Conservation (phyloP, 164 flowering plant species). For the Warburgia ugandensis region DNA sequence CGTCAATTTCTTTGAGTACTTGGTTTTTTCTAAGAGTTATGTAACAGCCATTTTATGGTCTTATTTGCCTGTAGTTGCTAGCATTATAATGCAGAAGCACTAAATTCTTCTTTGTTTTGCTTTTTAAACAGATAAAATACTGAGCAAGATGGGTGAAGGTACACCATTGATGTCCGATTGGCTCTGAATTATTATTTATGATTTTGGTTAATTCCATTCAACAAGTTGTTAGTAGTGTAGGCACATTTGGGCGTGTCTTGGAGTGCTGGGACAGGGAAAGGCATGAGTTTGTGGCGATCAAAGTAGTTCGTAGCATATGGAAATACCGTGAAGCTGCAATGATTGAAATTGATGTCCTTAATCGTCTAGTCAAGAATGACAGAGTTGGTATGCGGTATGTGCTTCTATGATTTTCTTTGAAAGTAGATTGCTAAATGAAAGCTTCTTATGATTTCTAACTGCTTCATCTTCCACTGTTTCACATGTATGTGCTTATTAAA, state of each 20-base stretch:
- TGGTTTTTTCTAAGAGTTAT: background rate
- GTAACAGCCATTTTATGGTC: background rate
- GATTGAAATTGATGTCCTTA: conserved; percentile 77
- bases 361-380: conserved; percentile 53
- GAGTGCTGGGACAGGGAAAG: conserved; percentile 90
- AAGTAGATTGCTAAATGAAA: background rate
- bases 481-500: background rate
- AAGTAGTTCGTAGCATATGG: conserved; percentile 64
- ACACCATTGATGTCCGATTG: conserved; percentile 45
- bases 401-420: background rate
- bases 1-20: background rate
- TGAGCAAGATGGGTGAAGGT: conserved; percentile 98
- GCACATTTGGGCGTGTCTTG: conserved; percentile 96
- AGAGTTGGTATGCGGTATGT: conserved; percentile 46
- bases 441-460: background rate
- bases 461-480: background rate
- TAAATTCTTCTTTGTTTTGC: background rate
- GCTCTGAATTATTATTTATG: conserved; percentile 38
- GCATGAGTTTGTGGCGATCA: conserved; percentile 64
- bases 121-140: conserved; percentile 63
- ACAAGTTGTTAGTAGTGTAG: conserved; percentile 72
- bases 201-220: conserved; percentile 36
- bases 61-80: too few relatives aligned
- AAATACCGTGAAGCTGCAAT: conserved; percentile 91
- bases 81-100: too few relatives aligned